These are phyloP conservation scores for Maudiozyma barnettii DNA, from an alignment of 805 yeast species.

Conservation along the genomic window DNA sequence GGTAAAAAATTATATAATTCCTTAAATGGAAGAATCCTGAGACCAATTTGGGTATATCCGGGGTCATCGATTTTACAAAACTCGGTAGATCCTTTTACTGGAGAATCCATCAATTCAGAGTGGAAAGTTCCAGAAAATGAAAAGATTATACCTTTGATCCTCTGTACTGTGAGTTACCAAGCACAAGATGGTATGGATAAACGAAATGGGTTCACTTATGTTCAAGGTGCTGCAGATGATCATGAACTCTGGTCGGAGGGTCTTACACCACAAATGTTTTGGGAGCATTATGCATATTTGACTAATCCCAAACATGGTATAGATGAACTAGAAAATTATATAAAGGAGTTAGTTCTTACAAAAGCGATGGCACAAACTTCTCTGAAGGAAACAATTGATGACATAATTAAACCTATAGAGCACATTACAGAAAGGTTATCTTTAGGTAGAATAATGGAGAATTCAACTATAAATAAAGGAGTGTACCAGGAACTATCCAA, in stretches of 20 bases:
- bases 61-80: conserved; percentile 27
- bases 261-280: conserved; percentile 45
- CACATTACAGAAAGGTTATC: conserved; percentile 13
- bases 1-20: conserved; percentile 24
- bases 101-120: conserved; percentile 22
- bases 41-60: conserved; percentile 68
- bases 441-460: conserved; percentile 15
- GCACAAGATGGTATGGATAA: conserved; percentile 50
- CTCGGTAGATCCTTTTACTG: conserved; percentile 23
- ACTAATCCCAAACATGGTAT: conserved; percentile 24
- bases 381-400: conserved; percentile 3
- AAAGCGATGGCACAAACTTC: background rate
- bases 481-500: conserved; percentile 5
- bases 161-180: conserved; percentile 54
- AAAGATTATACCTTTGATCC: conserved; percentile 36
- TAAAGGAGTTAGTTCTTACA: conserved; percentile 3
- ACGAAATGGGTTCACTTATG: conserved; percentile 46
- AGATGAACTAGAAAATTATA: conserved; percentile 18
- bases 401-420: conserved; percentile 11
- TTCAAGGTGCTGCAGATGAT: conserved; percentile 93
- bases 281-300: conserved; percentile 37
- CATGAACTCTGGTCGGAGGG: conserved; percentile 75
- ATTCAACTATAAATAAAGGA: conserved; percentile 5
- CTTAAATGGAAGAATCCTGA: conserved; percentile 40
- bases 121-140: conserved; percentile 28